Conservation (phyloP, 1,139 yeast species). For the Kodamaea anthophila region DNA sequence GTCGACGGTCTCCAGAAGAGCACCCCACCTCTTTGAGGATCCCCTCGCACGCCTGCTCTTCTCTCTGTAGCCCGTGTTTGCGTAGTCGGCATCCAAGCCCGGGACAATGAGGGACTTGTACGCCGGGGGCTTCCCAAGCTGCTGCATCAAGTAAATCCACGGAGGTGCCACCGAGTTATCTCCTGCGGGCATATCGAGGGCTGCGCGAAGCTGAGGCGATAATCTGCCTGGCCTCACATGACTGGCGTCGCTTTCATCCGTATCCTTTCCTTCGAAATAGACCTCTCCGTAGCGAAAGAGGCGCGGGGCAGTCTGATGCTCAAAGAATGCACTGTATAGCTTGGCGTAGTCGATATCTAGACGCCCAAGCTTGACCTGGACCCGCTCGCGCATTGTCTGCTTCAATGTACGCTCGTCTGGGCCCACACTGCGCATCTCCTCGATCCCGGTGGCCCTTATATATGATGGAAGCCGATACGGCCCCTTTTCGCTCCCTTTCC, state of each 20-base stretch:
- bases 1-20: constrained; percentile 29
- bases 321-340: constrained; percentile 82
- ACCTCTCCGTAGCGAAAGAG: constrained; percentile 68
- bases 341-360: constrained; percentile 83
- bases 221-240: constrained; percentile 63
- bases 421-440: constrained; percentile 64
- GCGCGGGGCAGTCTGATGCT: constrained; percentile 68
- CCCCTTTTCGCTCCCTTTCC: constrained; percentile 62
- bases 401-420: constrained; percentile 51
- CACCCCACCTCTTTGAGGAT: constrained; percentile 37
- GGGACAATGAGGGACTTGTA: constrained; percentile 63
- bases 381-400: constrained; percentile 75
- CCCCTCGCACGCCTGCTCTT: constrained; percentile 21
- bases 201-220: constrained; percentile 52
- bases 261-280: constrained; percentile 73
- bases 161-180: constrained; percentile 56
- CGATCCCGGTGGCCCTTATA: constrained; percentile 79
- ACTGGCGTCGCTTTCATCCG: constrained; percentile 36
- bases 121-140: constrained; percentile 80
- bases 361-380: constrained; percentile 85
- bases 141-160: constrained; percentile 70
- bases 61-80: constrained; percentile 31
- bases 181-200: constrained; percentile 63
- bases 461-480: constrained; percentile 76
- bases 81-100: constrained; percentile 39